Conservation (phyloP, 2,329 filamentous ascomycete genomes). For the Fusarium praegraminearum region DNA sequence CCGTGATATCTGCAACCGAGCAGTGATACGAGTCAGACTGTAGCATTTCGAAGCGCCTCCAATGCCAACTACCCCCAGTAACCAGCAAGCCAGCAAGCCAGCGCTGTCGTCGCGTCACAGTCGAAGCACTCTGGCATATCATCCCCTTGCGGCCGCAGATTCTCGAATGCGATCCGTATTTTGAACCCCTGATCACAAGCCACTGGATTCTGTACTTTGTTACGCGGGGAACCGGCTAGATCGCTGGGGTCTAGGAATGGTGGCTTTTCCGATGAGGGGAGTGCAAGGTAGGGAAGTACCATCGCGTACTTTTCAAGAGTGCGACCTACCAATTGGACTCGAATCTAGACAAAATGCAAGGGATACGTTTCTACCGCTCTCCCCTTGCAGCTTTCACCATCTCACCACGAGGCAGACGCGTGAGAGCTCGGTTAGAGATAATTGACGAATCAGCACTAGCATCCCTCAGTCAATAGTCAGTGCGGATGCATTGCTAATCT, state of each 20-base stretch:
- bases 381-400: constrained; percentile 3
- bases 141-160: background rate
- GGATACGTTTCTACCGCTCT: background rate
- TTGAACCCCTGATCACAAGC: background rate
- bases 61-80: too few species aligned
- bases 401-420: constrained; percentile 10
- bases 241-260: constrained; percentile 15
- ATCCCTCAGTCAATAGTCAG: background rate
- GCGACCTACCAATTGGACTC: background rate
- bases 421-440: background rate
- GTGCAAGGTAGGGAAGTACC: background rate
- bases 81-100: too few species aligned
- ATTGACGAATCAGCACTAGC: background rate
- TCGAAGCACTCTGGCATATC: constrained; percentile 2
- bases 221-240: background rate
- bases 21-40: background rate
- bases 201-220: constrained; percentile 2
- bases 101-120: too few species aligned
- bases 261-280: constrained; percentile 4
- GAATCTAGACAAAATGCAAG: constrained; percentile 2
- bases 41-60: background rate
- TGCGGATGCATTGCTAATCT: background rate
- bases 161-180: background rate
- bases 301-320: background rate
- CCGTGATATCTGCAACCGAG: background rate